These are phyloP conservation scores for Ophiostoma fasciatum DNA, from an alignment of 2,329 filamentous ascomycete species.

Conservation along the genomic window DNA sequence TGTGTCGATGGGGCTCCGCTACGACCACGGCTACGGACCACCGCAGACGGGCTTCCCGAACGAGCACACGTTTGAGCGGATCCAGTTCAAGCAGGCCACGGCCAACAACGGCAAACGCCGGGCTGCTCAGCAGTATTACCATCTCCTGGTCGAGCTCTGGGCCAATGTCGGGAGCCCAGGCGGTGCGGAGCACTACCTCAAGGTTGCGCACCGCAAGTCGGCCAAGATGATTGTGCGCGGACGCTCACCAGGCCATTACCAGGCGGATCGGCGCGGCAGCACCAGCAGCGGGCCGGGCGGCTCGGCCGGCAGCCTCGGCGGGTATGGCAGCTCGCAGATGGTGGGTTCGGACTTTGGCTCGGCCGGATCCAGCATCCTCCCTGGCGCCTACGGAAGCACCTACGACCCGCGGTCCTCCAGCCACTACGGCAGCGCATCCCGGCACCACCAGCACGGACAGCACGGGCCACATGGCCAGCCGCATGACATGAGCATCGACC, in stretches of 20 bases:
- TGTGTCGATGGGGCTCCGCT: slow-evolving; percentile 15
- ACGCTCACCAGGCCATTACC: slow-evolving; percentile 68
- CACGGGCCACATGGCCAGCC: slow-evolving; percentile 14
- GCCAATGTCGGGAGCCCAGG: slow-evolving; percentile 44
- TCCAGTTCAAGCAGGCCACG: slow-evolving; percentile 88
- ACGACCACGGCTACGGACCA: slow-evolving; percentile 29
- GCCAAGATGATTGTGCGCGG: slow-evolving; percentile 79
- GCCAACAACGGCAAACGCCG: slow-evolving; percentile 87
- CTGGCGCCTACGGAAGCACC: slow-evolving; percentile 20
- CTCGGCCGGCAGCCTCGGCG: slow-evolving; percentile 44
- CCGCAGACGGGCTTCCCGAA: slow-evolving; percentile 25
- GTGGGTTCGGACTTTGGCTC: slow-evolving; percentile 25
- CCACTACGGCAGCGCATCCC: slow-evolving; percentile 26
- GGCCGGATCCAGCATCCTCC: slow-evolving; percentile 24
- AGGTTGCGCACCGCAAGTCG: slow-evolving; percentile 57
- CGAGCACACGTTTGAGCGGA: slow-evolving; percentile 64
- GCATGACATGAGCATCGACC: slow-evolving; percentile 34
- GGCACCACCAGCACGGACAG: slow-evolving; percentile 20
- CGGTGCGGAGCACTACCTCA: slow-evolving; percentile 43
- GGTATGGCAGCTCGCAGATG: slow-evolving; percentile 25
- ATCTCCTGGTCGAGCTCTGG: slow-evolving; percentile 74
- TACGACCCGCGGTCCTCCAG: slow-evolving; percentile 26
- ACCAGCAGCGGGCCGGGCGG: slow-evolving; percentile 53
- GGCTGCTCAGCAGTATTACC: slow-evolving; percentile 84
- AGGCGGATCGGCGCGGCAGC: slow-evolving; percentile 53